Conservation (phyloP, 1,284 basidiomycete species). For the Fomitopsis schrenkii region DNA sequence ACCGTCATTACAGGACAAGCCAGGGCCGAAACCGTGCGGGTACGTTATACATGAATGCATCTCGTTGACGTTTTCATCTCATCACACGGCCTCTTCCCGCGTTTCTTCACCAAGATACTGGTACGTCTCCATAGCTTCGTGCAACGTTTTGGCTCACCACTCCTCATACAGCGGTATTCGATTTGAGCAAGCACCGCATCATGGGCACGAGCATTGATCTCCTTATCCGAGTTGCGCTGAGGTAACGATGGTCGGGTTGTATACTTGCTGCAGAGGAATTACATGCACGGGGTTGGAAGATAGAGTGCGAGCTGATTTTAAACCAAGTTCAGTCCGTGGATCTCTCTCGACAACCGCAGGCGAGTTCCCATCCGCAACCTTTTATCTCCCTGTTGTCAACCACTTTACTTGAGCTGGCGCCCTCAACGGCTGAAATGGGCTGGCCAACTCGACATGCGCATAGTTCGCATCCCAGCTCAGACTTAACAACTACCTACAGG, state of each 20-base stretch:
- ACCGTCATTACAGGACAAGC: conserved; percentile 56
- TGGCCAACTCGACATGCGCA: no score
- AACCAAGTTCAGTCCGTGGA: not conserved
- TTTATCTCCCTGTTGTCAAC: no score
- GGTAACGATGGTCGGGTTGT: not conserved
- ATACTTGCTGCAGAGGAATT: not conserved
- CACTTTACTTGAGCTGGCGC: no score
- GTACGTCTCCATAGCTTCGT: conserved; percentile 41
- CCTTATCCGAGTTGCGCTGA: not conserved
- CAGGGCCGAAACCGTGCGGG: conserved; percentile 77
- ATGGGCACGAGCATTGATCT: conserved; percentile 38
- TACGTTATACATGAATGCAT: conserved; percentile 32
- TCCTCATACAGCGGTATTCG: conserved; percentile 65
- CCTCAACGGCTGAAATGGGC: no score
- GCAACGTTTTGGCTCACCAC: conserved; percentile 14
- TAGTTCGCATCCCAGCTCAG: no score
- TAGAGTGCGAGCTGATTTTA: not conserved
- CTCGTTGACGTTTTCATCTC: conserved; percentile 11
- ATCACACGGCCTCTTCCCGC: not conserved
- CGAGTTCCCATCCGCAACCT: no score
- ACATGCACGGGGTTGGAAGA: not conserved
- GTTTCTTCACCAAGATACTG: conserved; percentile 60
- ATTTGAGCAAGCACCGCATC: conserved; percentile 64
- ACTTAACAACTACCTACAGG: no score
- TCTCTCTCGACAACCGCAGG: not conserved